Conservation (phyloP, 345 rosid genomes). For the Salix koriyanagi region DNA sequence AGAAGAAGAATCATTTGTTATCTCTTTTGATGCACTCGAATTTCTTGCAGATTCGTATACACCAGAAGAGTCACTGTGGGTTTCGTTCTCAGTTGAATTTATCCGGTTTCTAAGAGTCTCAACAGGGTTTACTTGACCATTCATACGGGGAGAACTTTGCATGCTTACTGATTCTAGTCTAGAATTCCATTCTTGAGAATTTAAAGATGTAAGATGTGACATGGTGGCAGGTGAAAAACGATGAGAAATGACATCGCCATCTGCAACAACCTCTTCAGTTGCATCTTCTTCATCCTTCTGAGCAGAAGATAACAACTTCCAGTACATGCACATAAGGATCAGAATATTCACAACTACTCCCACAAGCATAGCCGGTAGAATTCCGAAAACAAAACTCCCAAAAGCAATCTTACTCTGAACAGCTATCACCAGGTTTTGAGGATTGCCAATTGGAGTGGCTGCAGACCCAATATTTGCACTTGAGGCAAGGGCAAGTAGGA, state of each 20-base stretch:
- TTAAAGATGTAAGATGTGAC: slow-evolving; percentile 41
- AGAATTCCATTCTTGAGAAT: slow-evolving; percentile 43
- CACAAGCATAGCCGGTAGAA: slow-evolving; percentile 64
- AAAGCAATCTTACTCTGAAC: slow-evolving; percentile 63
- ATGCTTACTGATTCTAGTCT: slow-evolving; percentile 30
- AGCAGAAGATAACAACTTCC: slow-evolving; percentile 50
- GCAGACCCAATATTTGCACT: slow-evolving; percentile 88
- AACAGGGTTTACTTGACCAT: slow-evolving; percentile 7
- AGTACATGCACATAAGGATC: slow-evolving; percentile 58
- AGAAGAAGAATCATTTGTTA: slow-evolving; percentile 1
- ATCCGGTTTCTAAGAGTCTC: slow-evolving; percentile 47
- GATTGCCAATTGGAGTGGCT: slow-evolving; percentile 86
- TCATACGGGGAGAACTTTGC: slow-evolving; percentile 20
- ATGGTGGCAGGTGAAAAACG: slow-evolving; percentile 68
- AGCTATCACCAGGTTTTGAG: slow-evolving; percentile 79
- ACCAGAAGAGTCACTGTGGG: slow-evolving; percentile 12
- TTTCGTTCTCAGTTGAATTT: slow-evolving; percentile 41
- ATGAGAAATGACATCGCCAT: slow-evolving; percentile 55
- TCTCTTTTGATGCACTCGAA: slow-evolving; percentile 46
- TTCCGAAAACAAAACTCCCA: slow-evolving; percentile 50
- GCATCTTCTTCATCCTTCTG: slow-evolving; percentile 56
- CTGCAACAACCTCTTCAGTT: slow-evolving; percentile 35
- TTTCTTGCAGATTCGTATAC: slow-evolving; percentile 29
- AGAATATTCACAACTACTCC: slow-evolving; percentile 56
- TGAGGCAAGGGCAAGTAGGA: slow-evolving; percentile 72